phyloP scores from a whole-genome alignment of 306 rosid species.

The Rubus parviflorus region DNA sequence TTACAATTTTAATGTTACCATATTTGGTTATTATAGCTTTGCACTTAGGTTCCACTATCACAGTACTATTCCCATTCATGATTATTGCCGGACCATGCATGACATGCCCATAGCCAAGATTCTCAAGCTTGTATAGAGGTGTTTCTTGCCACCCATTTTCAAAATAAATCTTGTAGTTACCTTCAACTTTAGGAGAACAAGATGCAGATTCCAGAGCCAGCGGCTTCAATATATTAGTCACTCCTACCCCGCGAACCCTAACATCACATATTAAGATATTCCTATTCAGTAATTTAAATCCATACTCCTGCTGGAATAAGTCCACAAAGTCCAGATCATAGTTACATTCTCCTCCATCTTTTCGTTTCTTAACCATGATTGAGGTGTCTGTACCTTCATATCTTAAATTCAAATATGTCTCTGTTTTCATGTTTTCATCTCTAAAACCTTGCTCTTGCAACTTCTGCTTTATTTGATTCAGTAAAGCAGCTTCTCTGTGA shows the following conservation, averaged over 20 bases:
- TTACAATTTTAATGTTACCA: conserved; percentile 77
- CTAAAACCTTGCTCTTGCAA: conserved; percentile 73
- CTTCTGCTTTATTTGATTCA: conserved; percentile 66
- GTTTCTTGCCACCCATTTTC: conserved; percentile 80
- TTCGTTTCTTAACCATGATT: conserved; percentile 72
- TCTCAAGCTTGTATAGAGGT: conserved; percentile 83
- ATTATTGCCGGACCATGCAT: conserved; percentile 77
- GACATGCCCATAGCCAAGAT: conserved; percentile 60
- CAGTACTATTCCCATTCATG: conserved; percentile 96
- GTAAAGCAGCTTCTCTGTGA: conserved; percentile 56
- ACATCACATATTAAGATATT: conserved; percentile 75
- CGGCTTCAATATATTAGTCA: conserved; percentile 85
- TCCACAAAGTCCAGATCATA: conserved; percentile 68
- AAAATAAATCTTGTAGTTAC: conserved; percentile 74
- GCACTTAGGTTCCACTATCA: conserved; percentile 81
- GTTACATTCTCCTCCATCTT: conserved; percentile 44
- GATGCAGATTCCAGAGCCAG: conserved; percentile 43
- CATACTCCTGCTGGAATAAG: conserved; percentile 84
- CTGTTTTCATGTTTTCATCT: conserved; percentile 61
- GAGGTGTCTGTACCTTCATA: conserved; percentile 96
- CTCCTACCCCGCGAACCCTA: conserved; percentile 81
- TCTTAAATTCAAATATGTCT: conserved; percentile 82
- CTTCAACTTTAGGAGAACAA: conserved; percentile 60
- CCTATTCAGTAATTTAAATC: conserved; percentile 74
- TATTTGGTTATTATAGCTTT: conserved; percentile 73